phyloP scores from a whole-genome alignment of 2,329 filamentous ascomycete genomes.

The Chrysoporthe austroafricana region DNA sequence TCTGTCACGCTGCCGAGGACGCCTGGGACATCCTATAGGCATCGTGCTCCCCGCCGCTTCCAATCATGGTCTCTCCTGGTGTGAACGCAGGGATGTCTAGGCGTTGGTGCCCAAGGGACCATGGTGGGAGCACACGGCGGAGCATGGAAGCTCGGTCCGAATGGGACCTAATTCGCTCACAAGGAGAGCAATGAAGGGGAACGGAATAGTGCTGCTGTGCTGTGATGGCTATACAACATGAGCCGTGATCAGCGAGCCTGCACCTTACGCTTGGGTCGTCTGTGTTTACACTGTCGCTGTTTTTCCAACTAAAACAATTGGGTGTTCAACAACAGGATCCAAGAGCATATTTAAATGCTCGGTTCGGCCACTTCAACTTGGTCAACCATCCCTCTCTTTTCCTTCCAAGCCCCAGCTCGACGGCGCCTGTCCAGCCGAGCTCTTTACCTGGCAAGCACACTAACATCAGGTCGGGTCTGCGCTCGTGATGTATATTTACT shows the following conservation, averaged over 20 bases:
- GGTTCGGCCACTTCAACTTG: slow-evolving; percentile 69
- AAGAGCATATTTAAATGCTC: slow-evolving; percentile 55
- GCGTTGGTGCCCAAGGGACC: not conserved
- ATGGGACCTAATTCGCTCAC: not conserved
- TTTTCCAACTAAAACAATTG: slow-evolving; percentile 83
- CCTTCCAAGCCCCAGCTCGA: slow-evolving; percentile 25
- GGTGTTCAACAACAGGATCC: slow-evolving; percentile 78
- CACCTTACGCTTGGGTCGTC: slow-evolving; percentile 64
- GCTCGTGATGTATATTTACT: not conserved
- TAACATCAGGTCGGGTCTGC: not conserved
- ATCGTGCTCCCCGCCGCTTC: not conserved
- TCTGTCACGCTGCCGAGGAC: slow-evolving; percentile 97
- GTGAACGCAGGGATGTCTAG: not conserved
- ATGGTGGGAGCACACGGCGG: not conserved
- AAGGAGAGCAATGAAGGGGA: slow-evolving; percentile 32
- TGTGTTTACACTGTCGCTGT: slow-evolving; percentile 73
- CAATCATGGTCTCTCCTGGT: not conserved
- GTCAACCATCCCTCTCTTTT: slow-evolving; percentile 48
- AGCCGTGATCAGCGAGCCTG: slow-evolving; percentile 51
- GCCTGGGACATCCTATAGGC: slow-evolving; percentile 84
- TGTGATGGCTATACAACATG: slow-evolving; percentile 75
- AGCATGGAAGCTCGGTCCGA: not conserved
- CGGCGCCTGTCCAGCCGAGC: not conserved
- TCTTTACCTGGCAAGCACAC: not conserved
- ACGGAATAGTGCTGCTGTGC: slow-evolving; percentile 36